Conservation (phyloP, 2,329 filamentous ascomycete species). For the Pseudocercospora musae region DNA sequence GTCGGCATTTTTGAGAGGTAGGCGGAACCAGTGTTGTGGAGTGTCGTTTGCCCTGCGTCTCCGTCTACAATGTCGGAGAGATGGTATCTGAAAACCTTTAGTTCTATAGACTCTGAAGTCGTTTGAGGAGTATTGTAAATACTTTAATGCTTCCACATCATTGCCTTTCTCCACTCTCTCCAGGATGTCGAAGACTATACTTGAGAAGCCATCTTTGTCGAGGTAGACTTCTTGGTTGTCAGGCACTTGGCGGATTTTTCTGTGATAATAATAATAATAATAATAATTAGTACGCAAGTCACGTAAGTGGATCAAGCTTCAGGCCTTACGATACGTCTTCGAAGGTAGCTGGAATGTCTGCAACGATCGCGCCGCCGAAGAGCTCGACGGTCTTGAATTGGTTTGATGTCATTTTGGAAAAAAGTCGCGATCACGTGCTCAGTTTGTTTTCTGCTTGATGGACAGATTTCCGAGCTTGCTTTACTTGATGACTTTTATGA, state of each 20-base stretch:
- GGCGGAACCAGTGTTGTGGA: neutral
- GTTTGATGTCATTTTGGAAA: neutral
- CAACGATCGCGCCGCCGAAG: constrained; percentile 69
- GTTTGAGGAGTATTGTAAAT: neutral
- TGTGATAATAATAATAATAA: too few species aligned
- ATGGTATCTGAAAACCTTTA: constrained; percentile 37
- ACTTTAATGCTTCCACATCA: constrained; percentile 59
- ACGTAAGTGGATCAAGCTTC: neutral
- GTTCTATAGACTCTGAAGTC: neutral
- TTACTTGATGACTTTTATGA: neutral
- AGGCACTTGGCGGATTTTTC: constrained; percentile 70
- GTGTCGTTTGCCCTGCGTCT: neutral
- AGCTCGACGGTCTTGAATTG: constrained; percentile 40
- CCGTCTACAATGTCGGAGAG: constrained; percentile 45
- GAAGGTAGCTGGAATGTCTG: constrained; percentile 65
- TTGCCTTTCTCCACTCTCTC: constrained; percentile 70
- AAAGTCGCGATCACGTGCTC: neutral
- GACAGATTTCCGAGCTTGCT: too few species aligned
- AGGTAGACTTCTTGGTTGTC: constrained; percentile 93
- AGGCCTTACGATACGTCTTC: constrained; percentile 66
- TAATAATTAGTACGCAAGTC: neutral
- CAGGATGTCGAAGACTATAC: constrained; percentile 85
- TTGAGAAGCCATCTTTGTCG: constrained; percentile 77
- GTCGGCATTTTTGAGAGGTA: constrained; percentile 38
- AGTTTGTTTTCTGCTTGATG: neutral